Evolutionary conservation across 768 basidiomycete genomes (phyloP).

Genomic region (Agaricus sinodeliciosus): DNA sequence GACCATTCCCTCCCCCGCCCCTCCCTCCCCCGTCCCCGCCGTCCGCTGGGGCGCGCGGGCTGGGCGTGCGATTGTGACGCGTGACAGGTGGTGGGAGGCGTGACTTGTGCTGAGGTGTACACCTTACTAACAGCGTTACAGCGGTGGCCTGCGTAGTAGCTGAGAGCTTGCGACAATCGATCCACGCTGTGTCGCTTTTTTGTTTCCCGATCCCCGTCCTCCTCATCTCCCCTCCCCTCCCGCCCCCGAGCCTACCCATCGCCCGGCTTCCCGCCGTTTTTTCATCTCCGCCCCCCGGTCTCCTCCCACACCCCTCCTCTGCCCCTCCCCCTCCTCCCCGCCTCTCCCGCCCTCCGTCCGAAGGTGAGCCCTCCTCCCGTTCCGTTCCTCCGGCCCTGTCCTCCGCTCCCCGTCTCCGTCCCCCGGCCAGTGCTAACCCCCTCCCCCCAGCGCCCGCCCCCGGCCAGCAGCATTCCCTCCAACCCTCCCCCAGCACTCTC

Average conservation of each 20-base stretch:
- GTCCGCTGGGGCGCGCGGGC: conserved; percentile 7
- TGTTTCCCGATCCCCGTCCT: conserved; percentile 11
- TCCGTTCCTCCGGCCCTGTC: conserved; percentile 1
- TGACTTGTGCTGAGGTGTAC: conserved; percentile 9
- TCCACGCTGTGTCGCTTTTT: conserved; percentile 11
- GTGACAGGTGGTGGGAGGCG: conserved; percentile 6
- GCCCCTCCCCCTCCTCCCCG: neutral
- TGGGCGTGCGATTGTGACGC: conserved; percentile 11
- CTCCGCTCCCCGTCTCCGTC: conserved; percentile 1
- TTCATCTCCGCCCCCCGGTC: conserved; percentile 3
- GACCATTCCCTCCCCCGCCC: neutral
- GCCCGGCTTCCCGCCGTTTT: conserved; percentile 8
- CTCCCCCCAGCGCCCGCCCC: neutral
- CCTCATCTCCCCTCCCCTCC: conserved; percentile 10
- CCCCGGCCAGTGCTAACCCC: neutral
- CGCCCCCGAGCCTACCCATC: conserved; percentile 1
- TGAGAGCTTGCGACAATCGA: conserved; percentile 13
- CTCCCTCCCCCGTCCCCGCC: conserved; percentile 2
- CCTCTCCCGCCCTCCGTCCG: conserved; percentile 6
- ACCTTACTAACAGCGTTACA: conserved; percentile 13
- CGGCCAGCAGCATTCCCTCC: neutral
- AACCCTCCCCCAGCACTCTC: conserved; percentile 1
- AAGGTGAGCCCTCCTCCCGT: conserved; percentile 6
- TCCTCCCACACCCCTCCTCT: neutral
- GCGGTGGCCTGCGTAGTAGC: conserved; percentile 11